These are phyloP conservation scores for Gastrolobium villosum DNA, from an alignment of 306 rosid species.

Conservation along the genomic window DNA sequence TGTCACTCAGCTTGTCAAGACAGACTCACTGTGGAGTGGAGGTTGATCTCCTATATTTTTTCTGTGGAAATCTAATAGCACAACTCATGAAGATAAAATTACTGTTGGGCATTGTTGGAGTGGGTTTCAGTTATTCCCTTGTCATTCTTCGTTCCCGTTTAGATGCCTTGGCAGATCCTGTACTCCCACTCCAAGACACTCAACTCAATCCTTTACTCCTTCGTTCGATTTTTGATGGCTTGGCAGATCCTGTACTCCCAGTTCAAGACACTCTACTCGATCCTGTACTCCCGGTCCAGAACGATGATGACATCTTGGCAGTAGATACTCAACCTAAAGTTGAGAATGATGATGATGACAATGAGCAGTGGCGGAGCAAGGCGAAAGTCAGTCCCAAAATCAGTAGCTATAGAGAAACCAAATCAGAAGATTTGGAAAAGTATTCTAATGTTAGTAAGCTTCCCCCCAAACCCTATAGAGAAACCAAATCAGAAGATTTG, in stretches of 20 bases:
- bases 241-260: no score
- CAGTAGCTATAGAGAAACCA: no score
- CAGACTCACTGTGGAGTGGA: slow-evolving; percentile 31
- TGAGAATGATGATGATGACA: background rate
- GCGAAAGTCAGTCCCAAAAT: no score
- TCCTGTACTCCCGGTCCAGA: background rate
- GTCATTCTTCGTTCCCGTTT: slow-evolving; percentile 15
- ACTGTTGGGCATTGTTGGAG: slow-evolving; percentile 23
- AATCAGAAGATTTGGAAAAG: no score
- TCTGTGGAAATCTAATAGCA: background rate
- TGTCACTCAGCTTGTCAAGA: slow-evolving; percentile 19
- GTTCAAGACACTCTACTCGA: no score
- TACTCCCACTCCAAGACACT: background rate
- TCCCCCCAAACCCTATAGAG: no score
- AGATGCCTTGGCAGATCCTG: background rate
- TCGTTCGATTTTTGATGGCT: background rate
- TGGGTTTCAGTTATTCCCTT: slow-evolving; percentile 6
- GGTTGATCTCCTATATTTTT: slow-evolving; percentile 35
- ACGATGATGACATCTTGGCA: background rate
- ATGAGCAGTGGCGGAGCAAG: no score
- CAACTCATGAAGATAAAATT: slow-evolving; percentile 42
- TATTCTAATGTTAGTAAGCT: no score
- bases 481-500: no score
- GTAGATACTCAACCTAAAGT: no score
- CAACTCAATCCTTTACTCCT: background rate